These are phyloP conservation scores for Wolfiporia cocos DNA, from an alignment of 1,284 basidiomycete species.

Conservation along the genomic window DNA sequence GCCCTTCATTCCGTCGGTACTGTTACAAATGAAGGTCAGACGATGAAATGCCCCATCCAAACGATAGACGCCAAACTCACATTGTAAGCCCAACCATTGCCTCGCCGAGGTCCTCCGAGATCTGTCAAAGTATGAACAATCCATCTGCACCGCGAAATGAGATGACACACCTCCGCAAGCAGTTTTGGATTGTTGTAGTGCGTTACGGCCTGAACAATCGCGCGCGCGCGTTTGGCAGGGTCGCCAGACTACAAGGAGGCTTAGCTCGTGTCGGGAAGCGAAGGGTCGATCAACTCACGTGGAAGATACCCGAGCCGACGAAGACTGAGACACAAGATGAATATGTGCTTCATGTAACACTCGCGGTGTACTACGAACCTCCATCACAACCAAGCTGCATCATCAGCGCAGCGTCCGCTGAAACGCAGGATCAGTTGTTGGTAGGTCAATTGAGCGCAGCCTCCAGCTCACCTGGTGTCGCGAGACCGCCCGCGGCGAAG, in stretches of 20 bases:
- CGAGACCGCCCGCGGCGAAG: slow-evolving; percentile 95
- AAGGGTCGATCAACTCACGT: slow-evolving; percentile 43
- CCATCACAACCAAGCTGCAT: slow-evolving; percentile 99
- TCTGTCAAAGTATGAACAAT: slow-evolving; percentile 31
- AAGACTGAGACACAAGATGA: slow-evolving; percentile 50
- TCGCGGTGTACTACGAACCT: slow-evolving; percentile 43
- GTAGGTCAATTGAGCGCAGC: background rate
- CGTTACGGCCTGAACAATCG: slow-evolving; percentile 97
- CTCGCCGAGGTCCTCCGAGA: slow-evolving; percentile 85
- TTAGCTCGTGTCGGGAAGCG: slow-evolving; percentile 3
- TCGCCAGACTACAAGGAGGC: slow-evolving; percentile 71
- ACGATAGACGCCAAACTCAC: slow-evolving; percentile 36
- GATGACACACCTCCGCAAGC: slow-evolving; percentile 57
- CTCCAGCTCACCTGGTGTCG: slow-evolving; percentile 73
- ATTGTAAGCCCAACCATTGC: slow-evolving; percentile 94
- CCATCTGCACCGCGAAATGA: slow-evolving; percentile 2
- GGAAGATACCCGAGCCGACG: slow-evolving; percentile 94
- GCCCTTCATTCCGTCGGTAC: slow-evolving; percentile 46
- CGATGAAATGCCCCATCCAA: background rate
- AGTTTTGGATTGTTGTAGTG: slow-evolving; percentile 93
- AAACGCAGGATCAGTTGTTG: slow-evolving; percentile 3
- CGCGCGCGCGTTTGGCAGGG: slow-evolving; percentile 89
- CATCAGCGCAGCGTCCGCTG: slow-evolving; percentile 96
- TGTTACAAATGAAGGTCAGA: background rate
- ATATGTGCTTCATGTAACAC: slow-evolving; percentile 10